Percentiles rank a stretch among this genome's conserved stretches.
phyloP scores from a whole-genome alignment of 2,329 filamentous ascomycete species.

The Pseudogymnoascus sp. region DNA sequence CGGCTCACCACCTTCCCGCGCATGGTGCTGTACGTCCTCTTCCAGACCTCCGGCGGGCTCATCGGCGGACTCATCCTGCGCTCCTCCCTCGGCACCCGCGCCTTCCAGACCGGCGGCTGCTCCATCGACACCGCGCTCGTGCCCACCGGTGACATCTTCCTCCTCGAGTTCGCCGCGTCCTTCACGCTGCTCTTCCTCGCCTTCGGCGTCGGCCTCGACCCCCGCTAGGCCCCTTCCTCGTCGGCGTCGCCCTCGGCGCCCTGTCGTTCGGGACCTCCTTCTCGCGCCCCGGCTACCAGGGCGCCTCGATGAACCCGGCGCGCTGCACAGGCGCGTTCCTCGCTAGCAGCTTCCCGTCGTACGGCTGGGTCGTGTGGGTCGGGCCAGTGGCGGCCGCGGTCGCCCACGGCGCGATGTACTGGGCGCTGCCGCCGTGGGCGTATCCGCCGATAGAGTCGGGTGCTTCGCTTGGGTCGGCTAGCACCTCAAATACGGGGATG shows the following conservation, averaged over 20 bases:
- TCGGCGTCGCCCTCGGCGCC: conserved; percentile 34
- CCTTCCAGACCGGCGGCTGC: conserved; percentile 27
- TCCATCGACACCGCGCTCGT: conserved; percentile 23
- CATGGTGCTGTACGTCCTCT: conserved; percentile 39
- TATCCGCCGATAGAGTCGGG: background rate
- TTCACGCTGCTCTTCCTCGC: conserved; percentile 41
- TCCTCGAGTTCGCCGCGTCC: conserved; percentile 39
- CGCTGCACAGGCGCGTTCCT: conserved; percentile 34
- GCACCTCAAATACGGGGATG: no score
- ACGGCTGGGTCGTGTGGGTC: conserved; percentile 16
- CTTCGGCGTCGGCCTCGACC: conserved; percentile 46
- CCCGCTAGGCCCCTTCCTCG: conserved; percentile 41
- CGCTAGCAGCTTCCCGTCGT: conserved; percentile 20
- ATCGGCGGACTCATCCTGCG: conserved; percentile 34
- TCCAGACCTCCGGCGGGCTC: conserved; percentile 38
- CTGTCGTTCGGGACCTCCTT: conserved; percentile 31
- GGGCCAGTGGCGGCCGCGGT: conserved; percentile 13
- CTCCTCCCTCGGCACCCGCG: conserved; percentile 25
- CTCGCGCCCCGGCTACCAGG: conserved; percentile 30
- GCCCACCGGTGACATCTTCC: conserved; percentile 29
- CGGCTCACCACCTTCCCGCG: conserved; percentile 41
- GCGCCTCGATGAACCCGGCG: conserved; percentile 33
- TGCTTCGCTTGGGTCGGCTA: no score
- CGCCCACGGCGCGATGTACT: conserved; percentile 12
- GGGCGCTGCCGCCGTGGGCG: conserved; percentile 8